Evolutionary conservation across 2,329 filamentous ascomycete genomes (phyloP).

Genomic region (Penicillium fuscoglaucum): DNA sequence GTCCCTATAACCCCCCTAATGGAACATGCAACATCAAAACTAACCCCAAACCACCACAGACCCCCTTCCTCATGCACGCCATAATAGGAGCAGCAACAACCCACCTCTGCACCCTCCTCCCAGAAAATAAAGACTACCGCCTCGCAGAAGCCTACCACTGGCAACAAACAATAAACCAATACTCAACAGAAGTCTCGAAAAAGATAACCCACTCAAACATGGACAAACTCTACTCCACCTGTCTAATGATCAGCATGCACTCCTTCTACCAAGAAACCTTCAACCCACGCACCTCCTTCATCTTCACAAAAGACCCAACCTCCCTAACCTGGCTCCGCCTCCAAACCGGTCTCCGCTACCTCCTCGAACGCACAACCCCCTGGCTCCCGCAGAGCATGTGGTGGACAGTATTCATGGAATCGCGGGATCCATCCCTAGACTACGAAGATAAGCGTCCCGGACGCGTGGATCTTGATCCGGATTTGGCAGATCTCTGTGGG

Average conservation of each 20-base stretch:
- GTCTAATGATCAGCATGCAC: constrained; percentile 39
- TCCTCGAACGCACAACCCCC: constrained; percentile 27
- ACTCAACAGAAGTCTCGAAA: constrained; percentile 33
- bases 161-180: constrained; percentile 38
- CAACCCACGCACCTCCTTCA: constrained; percentile 36
- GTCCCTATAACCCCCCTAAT: neutral
- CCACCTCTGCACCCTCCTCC: constrained; percentile 32
- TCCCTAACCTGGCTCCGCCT: constrained; percentile 40
- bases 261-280: constrained; percentile 36
- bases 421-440: constrained; percentile 21
- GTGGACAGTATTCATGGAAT: constrained; percentile 34
- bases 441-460: constrained; percentile 34
- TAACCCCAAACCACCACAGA: constrained; percentile 20
- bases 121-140: constrained; percentile 28
- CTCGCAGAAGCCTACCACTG: constrained; percentile 40
- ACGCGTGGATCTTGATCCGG: constrained; percentile 30
- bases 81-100: constrained; percentile 36
- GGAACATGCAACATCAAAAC: neutral
- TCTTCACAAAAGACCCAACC: constrained; percentile 35
- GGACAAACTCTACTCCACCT: constrained; percentile 41
- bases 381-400: constrained; percentile 39
- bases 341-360: constrained; percentile 36
- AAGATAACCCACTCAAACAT: constrained; percentile 36
- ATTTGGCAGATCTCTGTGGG: constrained; percentile 37
- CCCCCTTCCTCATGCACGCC: constrained; percentile 42